Evolutionary conservation across 2,329 filamentous ascomycete species (phyloP), one percentile per base, ranked within the genome.

Genomic region (Herpotrichia juniperi): DNA sequence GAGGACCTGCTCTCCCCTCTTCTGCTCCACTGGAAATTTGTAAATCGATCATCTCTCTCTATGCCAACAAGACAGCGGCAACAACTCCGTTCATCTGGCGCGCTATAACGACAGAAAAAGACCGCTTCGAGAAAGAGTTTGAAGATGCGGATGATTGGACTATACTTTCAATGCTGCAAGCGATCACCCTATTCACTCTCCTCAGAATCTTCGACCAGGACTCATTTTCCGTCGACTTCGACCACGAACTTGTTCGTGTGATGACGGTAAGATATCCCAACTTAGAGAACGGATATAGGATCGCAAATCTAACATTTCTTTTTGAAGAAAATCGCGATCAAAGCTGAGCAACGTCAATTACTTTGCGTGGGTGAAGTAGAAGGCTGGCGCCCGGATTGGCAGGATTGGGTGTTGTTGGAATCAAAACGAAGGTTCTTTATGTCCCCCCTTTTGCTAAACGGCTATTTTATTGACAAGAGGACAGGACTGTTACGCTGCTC

Each of bases 401-500:
- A 48, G 19, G 46, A 48, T 19, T 48, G 46, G 46, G 46, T 48
- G 46, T 48, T 48, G 46, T 10, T 48, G 34, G 46, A 48, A 24
- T 48, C 46, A 22, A 48, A 48, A 35, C 46, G 46, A 48, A 48
- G 46, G n/a, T n/a, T n/a, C n/a, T n/a, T n/a, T n/a, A n/a, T n/a
- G n/a, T n/a, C n/a, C n/a, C n/a, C n/a, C n/a, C n/a, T n/a, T n/a
- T n/a, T n/a, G n/a, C n/a, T n/a, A n/a, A n/a, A n/a, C n/a, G n/a
- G n/a, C n/a, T n/a, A n/a, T n/a, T n/a, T n/a, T n/a, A n/a, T n/a
- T n/a, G n/a, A n/a, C n/a, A n/a, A n/a, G n/a, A n/a, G n/a, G n/a
- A n/a, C n/a, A n/a, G n/a, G 46, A 46, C 42, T 26, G 46, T 48
- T 19, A 48, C 35, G 46, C 14, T 48, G 42, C 46, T 48, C 46